Conservation (phyloP, 192 early-diverging fungal genomes). For the Entomortierella beljakovae region DNA sequence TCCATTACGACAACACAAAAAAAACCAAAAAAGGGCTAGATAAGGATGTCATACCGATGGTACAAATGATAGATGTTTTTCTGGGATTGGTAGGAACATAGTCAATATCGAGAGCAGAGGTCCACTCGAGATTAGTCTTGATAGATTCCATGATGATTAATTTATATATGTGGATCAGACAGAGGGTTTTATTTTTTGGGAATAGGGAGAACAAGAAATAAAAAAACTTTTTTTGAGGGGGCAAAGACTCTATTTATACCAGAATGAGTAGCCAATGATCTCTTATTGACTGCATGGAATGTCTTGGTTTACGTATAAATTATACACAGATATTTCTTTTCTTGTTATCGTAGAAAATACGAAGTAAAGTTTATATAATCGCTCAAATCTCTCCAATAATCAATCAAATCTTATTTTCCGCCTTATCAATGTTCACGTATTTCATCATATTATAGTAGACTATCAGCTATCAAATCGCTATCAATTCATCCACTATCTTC, state of each 20-base stretch:
- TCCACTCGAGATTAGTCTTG: constrained; percentile 80
- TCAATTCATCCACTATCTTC: constrained; percentile 12
- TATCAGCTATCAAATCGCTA: not conserved
- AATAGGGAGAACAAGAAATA: not conserved
- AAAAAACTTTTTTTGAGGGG: too few relatives aligned
- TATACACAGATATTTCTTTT: too few relatives aligned
- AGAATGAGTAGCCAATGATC: too few relatives aligned
- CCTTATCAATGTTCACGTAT: not conserved
- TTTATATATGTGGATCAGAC: too few relatives aligned
- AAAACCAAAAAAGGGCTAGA: not conserved
- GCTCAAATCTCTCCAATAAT: too few relatives aligned
- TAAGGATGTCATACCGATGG: constrained; percentile 61
- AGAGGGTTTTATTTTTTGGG: not conserved
- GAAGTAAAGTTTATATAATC: too few relatives aligned
- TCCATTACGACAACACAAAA: too few relatives aligned
- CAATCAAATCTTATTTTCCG: too few relatives aligned
- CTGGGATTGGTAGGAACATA: constrained; percentile 67
- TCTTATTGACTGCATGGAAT: too few relatives aligned
- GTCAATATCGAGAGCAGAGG: constrained; percentile 74
- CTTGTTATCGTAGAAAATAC: too few relatives aligned
- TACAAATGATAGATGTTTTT: constrained; percentile 90
- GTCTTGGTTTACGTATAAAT: too few relatives aligned
- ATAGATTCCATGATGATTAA: constrained; percentile 32
- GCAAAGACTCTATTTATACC: too few relatives aligned
- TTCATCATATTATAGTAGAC: not conserved